Base-by-base conservation (phyloP, 257 asterid species). In the Petunia secreta region DNA sequence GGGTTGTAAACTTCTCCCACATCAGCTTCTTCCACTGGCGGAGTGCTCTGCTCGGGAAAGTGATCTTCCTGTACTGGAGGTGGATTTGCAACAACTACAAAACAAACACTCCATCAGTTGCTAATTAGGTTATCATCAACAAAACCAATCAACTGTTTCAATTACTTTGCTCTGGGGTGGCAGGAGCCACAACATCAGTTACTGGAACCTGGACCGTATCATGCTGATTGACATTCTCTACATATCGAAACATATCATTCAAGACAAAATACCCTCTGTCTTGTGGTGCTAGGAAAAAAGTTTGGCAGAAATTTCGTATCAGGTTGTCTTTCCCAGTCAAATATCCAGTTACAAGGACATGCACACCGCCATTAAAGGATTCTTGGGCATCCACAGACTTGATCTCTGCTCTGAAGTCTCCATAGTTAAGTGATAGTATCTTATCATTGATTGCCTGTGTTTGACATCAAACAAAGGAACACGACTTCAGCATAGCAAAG, bases 201-300 rank as follows among this genome's bases (percentile, higher is more conserved):
- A 77, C 92, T 68, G 82, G 59, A 11, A 80, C 80, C 2, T 89
- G 86, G 67, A 58, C 85, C 43, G 38, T 84, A 41, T 82, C 84
- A 75, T 77, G 83, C 64, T 76, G 84, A 74, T 67, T 25, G 36
- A 63, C 85, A 78, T 74, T 82, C 39, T 87, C 89, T 83, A 95
- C 81, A 74, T 90, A 93, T 37, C 97, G 90, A 69, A 96, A 89
- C 77, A 96, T 89, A 85, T 96, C 99, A 59, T 93, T 96, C 91
- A 93, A 81, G 81, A 96, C 99, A 89, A 90, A 96, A 88, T 88
- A 96, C 40, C 99, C 99, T 63, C 79, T 88, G 67, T 92, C 97
- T 82, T 96, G 99, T 54, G 99, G 98, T 15, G 99, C 99, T 60
- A 96, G 97, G 86, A 93, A 96, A 91, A 96, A 96, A 43, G 91